These are phyloP conservation scores for Nemania diffusa DNA, from an alignment of 2,329 filamentous ascomycete genomes.

Conservation along the genomic window DNA sequence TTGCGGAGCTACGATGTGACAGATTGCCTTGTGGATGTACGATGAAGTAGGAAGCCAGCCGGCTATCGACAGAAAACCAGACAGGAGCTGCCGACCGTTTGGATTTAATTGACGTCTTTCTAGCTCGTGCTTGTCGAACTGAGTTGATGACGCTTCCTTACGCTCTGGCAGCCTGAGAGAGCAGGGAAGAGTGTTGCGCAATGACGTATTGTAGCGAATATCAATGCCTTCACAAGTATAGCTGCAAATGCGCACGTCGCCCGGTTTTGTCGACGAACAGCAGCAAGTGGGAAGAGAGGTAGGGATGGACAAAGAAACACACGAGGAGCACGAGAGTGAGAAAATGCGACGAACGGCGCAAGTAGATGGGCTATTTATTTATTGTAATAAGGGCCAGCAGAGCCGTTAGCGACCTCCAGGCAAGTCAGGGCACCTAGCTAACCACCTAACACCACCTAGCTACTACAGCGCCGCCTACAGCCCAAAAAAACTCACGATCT, in stretches of 20 bases:
- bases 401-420: background rate
- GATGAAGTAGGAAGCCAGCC: background rate
- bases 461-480: background rate
- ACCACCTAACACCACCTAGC: background rate
- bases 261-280: background rate
- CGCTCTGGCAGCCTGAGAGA: background rate
- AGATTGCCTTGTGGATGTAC: background rate
- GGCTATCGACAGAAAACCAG: background rate
- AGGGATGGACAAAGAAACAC: background rate
- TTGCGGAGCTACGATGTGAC: background rate
- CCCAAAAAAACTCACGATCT: conserved; percentile 36
- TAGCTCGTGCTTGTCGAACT: background rate
- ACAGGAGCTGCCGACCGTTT: background rate
- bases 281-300: background rate
- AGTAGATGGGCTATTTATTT: background rate
- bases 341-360: background rate
- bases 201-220: conserved; percentile 34
- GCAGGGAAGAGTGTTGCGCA: conserved; percentile 12
- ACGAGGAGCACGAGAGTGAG: background rate
- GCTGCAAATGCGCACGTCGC: conserved; percentile 5
- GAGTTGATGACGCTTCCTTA: conserved; percentile 1
- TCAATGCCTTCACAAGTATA: conserved; percentile 34
- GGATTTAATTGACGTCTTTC: background rate
- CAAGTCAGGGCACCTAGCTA: too few relatives aligned
- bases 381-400: background rate